phyloP scores from a whole-genome alignment of 1,139 yeast species.

The Kurtzmaniella quercitrusa region DNA sequence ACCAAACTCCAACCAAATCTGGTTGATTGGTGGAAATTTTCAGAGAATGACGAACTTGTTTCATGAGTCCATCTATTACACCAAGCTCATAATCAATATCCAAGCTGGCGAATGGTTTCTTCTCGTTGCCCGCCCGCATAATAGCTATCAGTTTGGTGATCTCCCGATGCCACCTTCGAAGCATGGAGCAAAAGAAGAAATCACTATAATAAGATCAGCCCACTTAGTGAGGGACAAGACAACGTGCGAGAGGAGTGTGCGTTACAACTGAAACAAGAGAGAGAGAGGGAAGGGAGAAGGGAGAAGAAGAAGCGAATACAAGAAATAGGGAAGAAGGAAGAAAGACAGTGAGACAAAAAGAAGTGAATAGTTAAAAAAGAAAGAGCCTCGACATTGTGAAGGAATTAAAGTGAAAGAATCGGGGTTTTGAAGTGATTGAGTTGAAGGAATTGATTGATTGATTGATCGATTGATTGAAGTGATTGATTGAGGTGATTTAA shows the following conservation, averaged over 20 bases:
- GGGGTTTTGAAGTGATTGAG: no score
- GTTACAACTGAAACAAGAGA: background rate
- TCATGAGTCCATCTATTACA: conserved; percentile 42
- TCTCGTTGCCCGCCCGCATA: conserved; percentile 7
- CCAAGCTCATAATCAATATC: conserved; percentile 25
- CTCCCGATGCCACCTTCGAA: conserved; percentile 4
- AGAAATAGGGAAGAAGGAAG: background rate
- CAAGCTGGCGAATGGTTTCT: conserved; percentile 5
- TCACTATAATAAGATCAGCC: no score
- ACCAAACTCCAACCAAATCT: conserved; percentile 52
- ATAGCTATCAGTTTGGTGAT: conserved; percentile 8
- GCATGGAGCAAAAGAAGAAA: background rate
- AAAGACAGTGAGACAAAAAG: background rate
- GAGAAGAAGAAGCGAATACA: no score
- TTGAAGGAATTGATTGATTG: no score
- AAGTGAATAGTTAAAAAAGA: no score
- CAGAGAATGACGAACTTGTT: conserved; percentile 38
- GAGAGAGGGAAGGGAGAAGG: background rate
- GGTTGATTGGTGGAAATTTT: conserved; percentile 19
- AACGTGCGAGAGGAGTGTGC: background rate
- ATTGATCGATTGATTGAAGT: no score
- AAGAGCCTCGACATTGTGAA: no score
- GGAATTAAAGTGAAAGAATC: no score
- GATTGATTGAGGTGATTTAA: no score
- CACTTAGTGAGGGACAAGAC: no score